Percentiles rank a stretch among this genome's conserved stretches.
phyloP scores from a whole-genome alignment of 306 rosid genomes.

The Pueraria montana region DNA sequence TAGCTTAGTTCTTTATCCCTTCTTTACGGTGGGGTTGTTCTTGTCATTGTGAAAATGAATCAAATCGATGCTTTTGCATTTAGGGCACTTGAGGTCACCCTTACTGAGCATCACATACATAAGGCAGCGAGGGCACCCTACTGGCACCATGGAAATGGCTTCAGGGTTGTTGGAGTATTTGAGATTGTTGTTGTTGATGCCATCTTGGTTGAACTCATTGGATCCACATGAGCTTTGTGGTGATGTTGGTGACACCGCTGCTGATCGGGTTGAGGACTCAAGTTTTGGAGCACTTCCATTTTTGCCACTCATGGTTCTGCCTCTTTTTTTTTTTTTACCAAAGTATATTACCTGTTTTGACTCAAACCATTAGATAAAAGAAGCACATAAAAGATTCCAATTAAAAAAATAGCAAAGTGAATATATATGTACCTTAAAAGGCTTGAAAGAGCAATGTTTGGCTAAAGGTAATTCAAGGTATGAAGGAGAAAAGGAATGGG shows the following conservation, averaged over 20 bases:
- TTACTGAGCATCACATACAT: constrained; percentile 95
- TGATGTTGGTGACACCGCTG: constrained; percentile 72
- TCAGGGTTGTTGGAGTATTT: constrained; percentile 79
- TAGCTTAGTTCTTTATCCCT: constrained; percentile 52
- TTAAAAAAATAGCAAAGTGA: neutral
- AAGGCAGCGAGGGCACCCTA: constrained; percentile 89
- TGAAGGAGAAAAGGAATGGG: too few relatives aligned
- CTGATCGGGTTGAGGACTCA: constrained; percentile 74
- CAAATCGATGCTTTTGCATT: constrained; percentile 92
- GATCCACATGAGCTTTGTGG: constrained; percentile 90
- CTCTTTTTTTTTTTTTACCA: too few relatives aligned
- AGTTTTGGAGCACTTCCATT: constrained; percentile 77
- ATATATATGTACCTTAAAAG: too few relatives aligned
- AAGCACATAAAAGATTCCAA: neutral
- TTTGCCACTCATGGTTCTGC: constrained; percentile 83
- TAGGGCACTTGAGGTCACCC: constrained; percentile 88
- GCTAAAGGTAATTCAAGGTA: too few relatives aligned
- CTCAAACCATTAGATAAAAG: neutral
- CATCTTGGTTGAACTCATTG: constrained; percentile 71
- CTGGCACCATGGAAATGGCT: constrained; percentile 87
- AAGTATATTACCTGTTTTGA: too few relatives aligned
- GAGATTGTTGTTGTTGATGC: constrained; percentile 19
- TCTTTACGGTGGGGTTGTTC: constrained; percentile 54
- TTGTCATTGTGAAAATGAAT: constrained; percentile 78
- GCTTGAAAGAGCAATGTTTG: too few relatives aligned